Evolutionary conservation across 192 early-diverging fungal genomes (phyloP), one percentile per base, ranked within the genome.

Genomic region (Umbelopsis vinacea): DNA sequence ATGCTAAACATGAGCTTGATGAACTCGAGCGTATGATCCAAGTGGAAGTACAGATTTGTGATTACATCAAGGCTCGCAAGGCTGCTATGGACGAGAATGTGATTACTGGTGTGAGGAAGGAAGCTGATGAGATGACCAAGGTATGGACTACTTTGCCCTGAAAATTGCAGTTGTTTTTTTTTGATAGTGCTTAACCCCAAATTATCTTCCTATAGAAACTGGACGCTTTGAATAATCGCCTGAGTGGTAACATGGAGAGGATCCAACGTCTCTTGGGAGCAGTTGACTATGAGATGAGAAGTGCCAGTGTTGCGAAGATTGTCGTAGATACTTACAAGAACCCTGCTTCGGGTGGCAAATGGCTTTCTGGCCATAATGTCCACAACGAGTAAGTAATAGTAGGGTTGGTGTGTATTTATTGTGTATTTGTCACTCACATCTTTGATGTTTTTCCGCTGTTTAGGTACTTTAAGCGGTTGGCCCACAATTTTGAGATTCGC

Each of bases 341-440:
- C 37, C 68, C 68, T 17, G 69, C 55, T 14, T 48, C 54, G n/a
- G 66, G 43, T 24, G 53, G 46, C 10, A 68, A 66, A 40, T 78
- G 76, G 76, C 46, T 78, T 22, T 78, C 73, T 74, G 69, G 72
- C 23, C 69, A 74, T 45, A 52, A 63, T 52, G 71, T 54, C 19
- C 57, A 78, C 12, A 69, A 74, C 37, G 76, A 78, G 74, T 75
- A 75, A 52, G 74, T 66, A 17, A n/a, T n/a, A n/a, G n/a, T n/a
- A 46, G 6, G 33, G 2, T 55, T 5, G 50, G n/a, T 38, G 38
- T 6, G n/a, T 11, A 2, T 29, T 3, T 29, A 23, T 43, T 38
- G 3, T 55, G 1, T 45, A 26, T 22, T 6, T 3, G 14, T 24
- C 26, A 24, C 45, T 69, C n/a, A 47, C 46, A 21, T 23, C 2